These are phyloP conservation scores for Pisolithus thermaeus DNA, from an alignment of 1,284 basidiomycete genomes.

Conservation along the genomic window DNA sequence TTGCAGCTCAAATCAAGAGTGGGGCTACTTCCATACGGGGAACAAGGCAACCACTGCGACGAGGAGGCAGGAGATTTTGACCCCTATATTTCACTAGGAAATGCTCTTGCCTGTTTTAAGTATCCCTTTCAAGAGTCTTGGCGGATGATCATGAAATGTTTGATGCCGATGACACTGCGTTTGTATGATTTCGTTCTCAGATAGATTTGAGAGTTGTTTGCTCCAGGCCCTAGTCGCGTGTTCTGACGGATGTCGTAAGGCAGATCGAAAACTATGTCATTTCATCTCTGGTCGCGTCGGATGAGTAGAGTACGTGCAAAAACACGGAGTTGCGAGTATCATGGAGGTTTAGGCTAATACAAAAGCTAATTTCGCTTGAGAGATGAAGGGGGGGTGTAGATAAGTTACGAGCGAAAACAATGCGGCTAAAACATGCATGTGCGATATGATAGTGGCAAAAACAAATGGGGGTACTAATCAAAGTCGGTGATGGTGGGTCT, in stretches of 20 bases:
- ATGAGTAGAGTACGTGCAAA: neutral
- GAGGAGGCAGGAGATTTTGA: conserved; percentile 68
- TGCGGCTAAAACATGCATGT: conserved; percentile 4
- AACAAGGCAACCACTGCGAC: conserved; percentile 65
- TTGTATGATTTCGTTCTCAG: neutral
- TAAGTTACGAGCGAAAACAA: conserved; percentile 9
- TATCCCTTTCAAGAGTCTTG: conserved; percentile 1
- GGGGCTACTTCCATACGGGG: conserved; percentile 38
- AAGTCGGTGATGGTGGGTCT: no score
- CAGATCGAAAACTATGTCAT: neutral
- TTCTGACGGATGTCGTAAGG: neutral
- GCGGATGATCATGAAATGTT: neutral
- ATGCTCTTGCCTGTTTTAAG: neutral
- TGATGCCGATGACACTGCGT: neutral
- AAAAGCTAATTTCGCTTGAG: conserved; percentile 1
- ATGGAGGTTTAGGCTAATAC: neutral
- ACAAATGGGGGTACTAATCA: neutral
- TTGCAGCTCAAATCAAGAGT: conserved; percentile 33
- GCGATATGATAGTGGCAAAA: neutral
- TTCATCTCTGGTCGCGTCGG: no score
- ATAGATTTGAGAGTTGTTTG: no score
- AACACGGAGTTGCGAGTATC: neutral
- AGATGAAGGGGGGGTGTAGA: conserved; percentile 3
- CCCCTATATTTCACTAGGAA: neutral
- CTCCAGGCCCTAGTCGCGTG: neutral